Percentiles rank a stretch among this genome's conserved stretches.
phyloP scores from a whole-genome alignment of 257 asterid genomes.

The Leptodermis oblonga region DNA sequence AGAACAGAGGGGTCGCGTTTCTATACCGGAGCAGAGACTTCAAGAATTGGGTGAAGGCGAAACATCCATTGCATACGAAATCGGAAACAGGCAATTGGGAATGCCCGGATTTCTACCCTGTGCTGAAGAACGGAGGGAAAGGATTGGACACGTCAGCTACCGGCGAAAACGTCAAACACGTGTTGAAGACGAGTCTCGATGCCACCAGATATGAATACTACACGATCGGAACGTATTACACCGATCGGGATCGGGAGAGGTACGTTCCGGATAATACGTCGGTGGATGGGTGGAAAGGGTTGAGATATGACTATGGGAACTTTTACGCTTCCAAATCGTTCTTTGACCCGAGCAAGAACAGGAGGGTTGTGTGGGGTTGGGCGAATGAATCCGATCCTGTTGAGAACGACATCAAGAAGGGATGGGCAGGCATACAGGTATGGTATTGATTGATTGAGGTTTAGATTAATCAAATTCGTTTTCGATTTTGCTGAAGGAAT shows the following conservation, averaged over 20 bases:
- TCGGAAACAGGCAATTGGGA: slow-evolving; percentile 61
- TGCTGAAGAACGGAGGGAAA: slow-evolving; percentile 19
- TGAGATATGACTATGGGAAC: slow-evolving; percentile 69
- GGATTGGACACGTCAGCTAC: slow-evolving; percentile 51
- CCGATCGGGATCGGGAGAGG: slow-evolving; percentile 21
- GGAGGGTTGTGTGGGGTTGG: slow-evolving; percentile 76
- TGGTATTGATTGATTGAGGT: too few species aligned
- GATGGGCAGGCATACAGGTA: slow-evolving; percentile 65
- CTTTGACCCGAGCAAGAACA: slow-evolving; percentile 41
- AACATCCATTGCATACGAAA: slow-evolving; percentile 41
- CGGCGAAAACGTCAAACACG: slow-evolving; percentile 44
- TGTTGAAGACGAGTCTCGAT: slow-evolving; percentile 62
- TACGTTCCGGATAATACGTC: slow-evolving; percentile 47
- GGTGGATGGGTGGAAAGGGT: slow-evolving; percentile 51
- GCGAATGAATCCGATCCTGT: slow-evolving; percentile 63
- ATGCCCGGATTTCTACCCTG: slow-evolving; percentile 75
- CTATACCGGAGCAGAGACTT: slow-evolving; percentile 61
- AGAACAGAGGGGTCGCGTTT: slow-evolving; percentile 34
- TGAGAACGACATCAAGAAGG: slow-evolving; percentile 38
- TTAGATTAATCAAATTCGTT: too few species aligned
- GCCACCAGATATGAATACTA: slow-evolving; percentile 56
- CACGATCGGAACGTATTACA: slow-evolving; percentile 43
- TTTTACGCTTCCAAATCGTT: slow-evolving; percentile 69
- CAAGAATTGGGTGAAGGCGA: slow-evolving; percentile 48
- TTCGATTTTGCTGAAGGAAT: too few species aligned